A percentile compares a stretch with the other conserved stretches of the same genome.
Conservation (phyloP, 1,284 basidiomycete genomes). For the Marasmius fiardii region DNA sequence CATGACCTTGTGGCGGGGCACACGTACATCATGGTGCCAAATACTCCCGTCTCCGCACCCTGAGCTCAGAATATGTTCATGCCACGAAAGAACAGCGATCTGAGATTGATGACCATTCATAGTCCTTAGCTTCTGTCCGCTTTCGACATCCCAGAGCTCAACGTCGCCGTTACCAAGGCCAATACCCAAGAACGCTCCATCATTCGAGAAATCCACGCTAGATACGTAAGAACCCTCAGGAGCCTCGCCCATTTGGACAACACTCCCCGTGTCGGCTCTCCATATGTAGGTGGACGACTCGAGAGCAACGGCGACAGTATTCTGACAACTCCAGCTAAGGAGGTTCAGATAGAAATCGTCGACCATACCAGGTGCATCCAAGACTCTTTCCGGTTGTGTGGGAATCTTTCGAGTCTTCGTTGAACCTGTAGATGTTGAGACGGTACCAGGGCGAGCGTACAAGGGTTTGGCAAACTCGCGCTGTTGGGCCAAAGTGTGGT, state of each 20-base stretch:
- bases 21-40: slow-evolving; percentile 90
- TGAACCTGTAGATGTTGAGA: slow-evolving; percentile 59
- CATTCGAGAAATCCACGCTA: slow-evolving; percentile 82
- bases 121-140: slow-evolving; percentile 78
- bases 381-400: slow-evolving; percentile 83
- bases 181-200: slow-evolving; percentile 85
- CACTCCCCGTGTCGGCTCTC: slow-evolving; percentile 88
- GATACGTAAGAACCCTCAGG: slow-evolving; percentile 75
- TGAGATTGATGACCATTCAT: slow-evolving; percentile 85
- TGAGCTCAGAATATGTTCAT: slow-evolving; percentile 81
- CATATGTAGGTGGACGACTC: slow-evolving; percentile 86
- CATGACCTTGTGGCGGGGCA: slow-evolving; percentile 85
- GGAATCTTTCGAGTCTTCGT: slow-evolving; percentile 74
- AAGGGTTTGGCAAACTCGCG: slow-evolving; percentile 71
- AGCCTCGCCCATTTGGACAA: slow-evolving; percentile 74
- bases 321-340: slow-evolving; percentile 84
- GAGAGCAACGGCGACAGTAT: slow-evolving; percentile 87
- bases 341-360: slow-evolving; percentile 99
- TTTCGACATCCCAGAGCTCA: slow-evolving; percentile 94
- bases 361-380: slow-evolving; percentile 93
- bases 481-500: slow-evolving; percentile 66
- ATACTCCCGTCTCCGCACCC: slow-evolving; percentile 92
- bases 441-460: slow-evolving; percentile 60
- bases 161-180: slow-evolving; percentile 86
- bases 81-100: slow-evolving; percentile 82